phyloP scores from a whole-genome alignment of 139 green algal genomes.

The Limnomonas spitsbergensis region DNA sequence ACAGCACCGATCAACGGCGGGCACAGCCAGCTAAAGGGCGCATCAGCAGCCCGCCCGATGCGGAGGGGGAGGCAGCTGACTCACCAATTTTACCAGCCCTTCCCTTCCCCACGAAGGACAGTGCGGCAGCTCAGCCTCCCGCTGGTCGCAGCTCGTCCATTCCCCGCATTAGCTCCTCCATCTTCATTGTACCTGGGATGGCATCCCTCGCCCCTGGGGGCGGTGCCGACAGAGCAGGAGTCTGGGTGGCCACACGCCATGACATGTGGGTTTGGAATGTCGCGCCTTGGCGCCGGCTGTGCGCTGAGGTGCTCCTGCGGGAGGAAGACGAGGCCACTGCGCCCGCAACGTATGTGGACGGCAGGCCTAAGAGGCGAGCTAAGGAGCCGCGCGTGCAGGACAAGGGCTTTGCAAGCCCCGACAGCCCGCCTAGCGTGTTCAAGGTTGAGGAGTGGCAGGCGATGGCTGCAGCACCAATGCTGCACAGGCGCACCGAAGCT shows the following conservation, averaged over 20 bases:
- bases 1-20: no score
- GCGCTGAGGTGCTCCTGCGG: background rate
- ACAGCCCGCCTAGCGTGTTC: slow-evolving; percentile 4
- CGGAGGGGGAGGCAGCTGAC: no score
- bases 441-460: slow-evolving; percentile 14
- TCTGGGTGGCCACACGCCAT: background rate
- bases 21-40: no score
- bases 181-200: background rate
- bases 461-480: background rate
- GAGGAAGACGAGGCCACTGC: background rate
- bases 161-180: background rate
- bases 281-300: slow-evolving; percentile 13
- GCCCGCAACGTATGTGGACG: slow-evolving; percentile 7
- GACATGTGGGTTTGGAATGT: slow-evolving; percentile 27
- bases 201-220: background rate
- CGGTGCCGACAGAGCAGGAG: background rate
- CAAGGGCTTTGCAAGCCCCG: background rate
- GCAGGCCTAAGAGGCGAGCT: background rate
- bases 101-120: no score
- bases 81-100: no score
- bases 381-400: slow-evolving; percentile 6
- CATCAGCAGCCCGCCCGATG: no score
- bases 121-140: no score
- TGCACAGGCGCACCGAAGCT: background rate
- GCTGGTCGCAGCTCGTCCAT: no score